phyloP scores from a whole-genome alignment of 1,284 basidiomycete species.

The Gymnopus androsaceus region DNA sequence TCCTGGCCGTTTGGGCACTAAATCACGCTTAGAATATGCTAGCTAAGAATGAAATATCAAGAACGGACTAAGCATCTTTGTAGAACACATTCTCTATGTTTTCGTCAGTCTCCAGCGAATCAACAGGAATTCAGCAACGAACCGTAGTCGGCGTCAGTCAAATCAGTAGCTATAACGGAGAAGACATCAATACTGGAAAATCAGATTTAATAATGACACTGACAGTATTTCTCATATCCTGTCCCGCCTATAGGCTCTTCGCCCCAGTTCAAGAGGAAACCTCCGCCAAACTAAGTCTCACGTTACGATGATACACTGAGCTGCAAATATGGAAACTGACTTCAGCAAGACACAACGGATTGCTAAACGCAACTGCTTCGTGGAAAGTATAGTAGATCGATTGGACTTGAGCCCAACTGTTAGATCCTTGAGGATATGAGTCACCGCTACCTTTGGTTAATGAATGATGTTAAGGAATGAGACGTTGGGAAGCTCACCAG shows the following conservation, averaged over 20 bases:
- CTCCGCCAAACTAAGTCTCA: slow-evolving; percentile 45
- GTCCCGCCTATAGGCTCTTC: slow-evolving; percentile 41
- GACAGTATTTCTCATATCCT: slow-evolving; percentile 52
- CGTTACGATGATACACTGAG: not conserved
- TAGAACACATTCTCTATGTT: slow-evolving; percentile 49
- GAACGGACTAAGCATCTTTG: slow-evolving; percentile 49
- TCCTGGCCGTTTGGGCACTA: slow-evolving; percentile 51
- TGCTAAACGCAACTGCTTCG: slow-evolving; percentile 42
- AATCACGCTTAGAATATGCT: not conserved
- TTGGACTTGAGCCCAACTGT: slow-evolving; percentile 48
- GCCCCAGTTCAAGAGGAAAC: slow-evolving; percentile 48
- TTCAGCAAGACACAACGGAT: slow-evolving; percentile 52
- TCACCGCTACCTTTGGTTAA: slow-evolving; percentile 38
- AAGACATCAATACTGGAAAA: not conserved
- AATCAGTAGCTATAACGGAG: slow-evolving; percentile 31
- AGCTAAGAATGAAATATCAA: not conserved
- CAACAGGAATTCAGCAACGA: slow-evolving; percentile 8
- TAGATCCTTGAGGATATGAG: slow-evolving; percentile 49
- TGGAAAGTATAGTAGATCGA: slow-evolving; percentile 48
- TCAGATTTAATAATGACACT: slow-evolving; percentile 17
- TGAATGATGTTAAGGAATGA: not conserved
- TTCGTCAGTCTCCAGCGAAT: not conserved
- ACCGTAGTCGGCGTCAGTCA: slow-evolving; percentile 47
- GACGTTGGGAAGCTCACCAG: slow-evolving; percentile 32
- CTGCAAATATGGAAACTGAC: slow-evolving; percentile 25